Percentiles rank a stretch among this genome's conserved stretches.
Evolutionary conservation across 371 early-diverging fungal genomes (phyloP).

Genomic region (Conidiobolus incongruus): DNA sequence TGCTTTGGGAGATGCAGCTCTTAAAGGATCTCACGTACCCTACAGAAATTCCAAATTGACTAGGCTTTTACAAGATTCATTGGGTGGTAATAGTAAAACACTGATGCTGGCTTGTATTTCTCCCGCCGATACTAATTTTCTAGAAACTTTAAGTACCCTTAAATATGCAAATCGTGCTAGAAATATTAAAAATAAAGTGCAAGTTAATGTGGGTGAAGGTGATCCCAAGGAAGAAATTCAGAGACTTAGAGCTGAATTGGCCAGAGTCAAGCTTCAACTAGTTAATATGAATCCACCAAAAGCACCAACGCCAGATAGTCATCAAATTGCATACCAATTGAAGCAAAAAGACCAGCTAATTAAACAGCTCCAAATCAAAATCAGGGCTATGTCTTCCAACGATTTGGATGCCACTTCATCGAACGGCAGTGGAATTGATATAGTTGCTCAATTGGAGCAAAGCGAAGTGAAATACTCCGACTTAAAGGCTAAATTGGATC

Average conservation of each 20-base stretch:
- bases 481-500: no score
- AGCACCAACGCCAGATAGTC: neutral
- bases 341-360: conserved; percentile 2
- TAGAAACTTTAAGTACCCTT: conserved; percentile 80
- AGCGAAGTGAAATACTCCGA: no score
- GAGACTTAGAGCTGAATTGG: conserved; percentile 13
- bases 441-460: no score
- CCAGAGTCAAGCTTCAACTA: neutral
- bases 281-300: neutral
- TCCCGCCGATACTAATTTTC: conserved; percentile 50
- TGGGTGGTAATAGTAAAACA: conserved; percentile 82
- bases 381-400: no score
- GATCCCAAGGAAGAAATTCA: conserved; percentile 24
- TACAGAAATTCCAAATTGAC: conserved; percentile 98
- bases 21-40: conserved; percentile 52
- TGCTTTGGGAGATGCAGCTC: conserved; percentile 72
- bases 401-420: no score
- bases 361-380: neutral
- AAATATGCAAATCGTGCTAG: conserved; percentile 78
- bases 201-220: conserved; percentile 40
- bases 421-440: no score
- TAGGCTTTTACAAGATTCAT: conserved; percentile 79
- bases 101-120: conserved; percentile 88
- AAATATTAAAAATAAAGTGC: conserved; percentile 59
- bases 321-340: neutral